Percentiles rank a stretch among this genome's conserved stretches.
phyloP scores from a whole-genome alignment of 2,329 filamentous ascomycete genomes.

The Endoconidiophora laricicola region DNA sequence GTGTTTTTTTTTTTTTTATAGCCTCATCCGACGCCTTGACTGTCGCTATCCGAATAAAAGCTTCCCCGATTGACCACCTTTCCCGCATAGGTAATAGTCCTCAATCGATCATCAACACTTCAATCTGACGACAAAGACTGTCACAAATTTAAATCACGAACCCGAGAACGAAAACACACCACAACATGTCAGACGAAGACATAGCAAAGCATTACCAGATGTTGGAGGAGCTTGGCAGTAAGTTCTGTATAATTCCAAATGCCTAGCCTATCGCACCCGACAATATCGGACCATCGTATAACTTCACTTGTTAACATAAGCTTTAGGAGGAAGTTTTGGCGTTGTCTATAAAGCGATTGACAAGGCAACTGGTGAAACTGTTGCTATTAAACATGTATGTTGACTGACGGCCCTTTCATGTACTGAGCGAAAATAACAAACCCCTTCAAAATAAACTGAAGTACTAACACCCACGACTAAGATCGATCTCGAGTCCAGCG shows the following conservation, averaged over 20 bases:
- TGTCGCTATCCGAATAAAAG: too few relatives aligned
- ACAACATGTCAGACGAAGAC: slow-evolving; percentile 39
- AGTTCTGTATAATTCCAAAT: slow-evolving; percentile 24
- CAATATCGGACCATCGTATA: neutral
- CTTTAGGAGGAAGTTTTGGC: slow-evolving; percentile 77
- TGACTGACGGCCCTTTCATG: neutral
- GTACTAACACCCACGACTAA: slow-evolving; percentile 22
- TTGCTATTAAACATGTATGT: slow-evolving; percentile 89
- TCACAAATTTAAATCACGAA: too few relatives aligned
- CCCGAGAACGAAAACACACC: too few relatives aligned
- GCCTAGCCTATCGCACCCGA: too few relatives aligned
- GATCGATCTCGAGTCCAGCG: slow-evolving; percentile 98
- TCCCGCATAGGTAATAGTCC: too few relatives aligned
- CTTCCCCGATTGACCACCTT: too few relatives aligned
- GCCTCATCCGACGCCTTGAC: too few relatives aligned
- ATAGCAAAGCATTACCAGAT: slow-evolving; percentile 85
- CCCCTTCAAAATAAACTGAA: neutral
- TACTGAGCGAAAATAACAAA: too few relatives aligned
- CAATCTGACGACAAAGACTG: too few relatives aligned
- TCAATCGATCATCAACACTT: too few relatives aligned
- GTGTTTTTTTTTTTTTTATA: too few relatives aligned
- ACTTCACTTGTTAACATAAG: slow-evolving; percentile 5
- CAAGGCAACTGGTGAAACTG: slow-evolving; percentile 73
- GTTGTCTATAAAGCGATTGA: slow-evolving; percentile 96
- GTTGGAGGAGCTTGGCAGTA: slow-evolving; percentile 88